Base-by-base conservation (phyloP, 306 rosid species). In the Arachis stenosperma region DNA sequence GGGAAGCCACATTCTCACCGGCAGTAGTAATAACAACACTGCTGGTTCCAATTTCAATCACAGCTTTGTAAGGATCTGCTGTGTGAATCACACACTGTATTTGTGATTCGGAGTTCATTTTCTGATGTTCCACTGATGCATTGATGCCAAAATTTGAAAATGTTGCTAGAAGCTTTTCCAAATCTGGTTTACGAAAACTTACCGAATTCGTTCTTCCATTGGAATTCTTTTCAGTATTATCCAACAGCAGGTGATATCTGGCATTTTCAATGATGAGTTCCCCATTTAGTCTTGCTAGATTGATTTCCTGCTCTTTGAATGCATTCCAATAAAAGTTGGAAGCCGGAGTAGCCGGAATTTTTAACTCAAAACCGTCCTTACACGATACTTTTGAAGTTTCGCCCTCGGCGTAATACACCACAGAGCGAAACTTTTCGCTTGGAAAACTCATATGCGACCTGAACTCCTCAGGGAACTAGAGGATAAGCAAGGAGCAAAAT, bases 391-490 rank as follows among this genome's bases (percentile, higher is more conserved):
- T 48, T 61, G 85, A 52, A 5, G 88, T 82, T 78, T 85, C 80
- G 40, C 83, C 83, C 79, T 86, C 87, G 2, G 86, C 9, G 79
- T 90, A 93, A 69, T 83, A 78, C n/a, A 77, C 52, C 71, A 86
- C 73, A 0, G 81, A 59, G 79, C 59, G 85, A 15, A 88, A 60
- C 61, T 74, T 76, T 66, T 82, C 74, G 63, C 67, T 69, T 74
- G 87, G 59, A 74, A 83, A 73, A 60, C 57, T 76, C 51, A 68
- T 68, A 9, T 29, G 81, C 70, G 53, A 56, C 77, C 61, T 82
- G 74, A 91, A 78, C 67, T 85, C 89, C 71, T 86, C 78, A 5
- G 94, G 96, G 42, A 86, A 79, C 94, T 93, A 55, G 70, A 81
- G 67, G 36, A 81, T 22, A 79, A 64, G 29, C 66, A 48, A 72